Conservation (phyloP, 306 rosid species). For the Alnus glutinosa region DNA sequence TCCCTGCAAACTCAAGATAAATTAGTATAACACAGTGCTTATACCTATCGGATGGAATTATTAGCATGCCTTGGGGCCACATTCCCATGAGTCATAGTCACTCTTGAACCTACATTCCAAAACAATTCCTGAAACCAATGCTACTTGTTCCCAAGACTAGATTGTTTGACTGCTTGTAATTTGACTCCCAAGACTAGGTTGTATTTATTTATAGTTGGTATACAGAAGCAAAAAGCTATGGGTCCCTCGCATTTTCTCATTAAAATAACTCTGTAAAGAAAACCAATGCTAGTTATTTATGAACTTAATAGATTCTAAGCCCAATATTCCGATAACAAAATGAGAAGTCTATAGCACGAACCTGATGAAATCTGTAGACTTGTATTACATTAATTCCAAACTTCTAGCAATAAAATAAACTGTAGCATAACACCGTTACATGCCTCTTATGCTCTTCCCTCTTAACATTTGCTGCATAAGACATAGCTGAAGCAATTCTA, state of each 20-base stretch:
- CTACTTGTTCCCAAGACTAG: background rate
- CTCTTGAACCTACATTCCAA: background rate
- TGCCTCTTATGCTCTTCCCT: background rate
- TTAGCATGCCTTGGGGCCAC: background rate
- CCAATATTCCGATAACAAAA: background rate
- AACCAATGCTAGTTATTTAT: background rate
- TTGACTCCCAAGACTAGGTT: background rate
- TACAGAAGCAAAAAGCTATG: background rate
- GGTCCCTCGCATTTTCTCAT: background rate
- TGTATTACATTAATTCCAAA: background rate
- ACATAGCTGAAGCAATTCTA: background rate
- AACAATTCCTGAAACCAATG: background rate
- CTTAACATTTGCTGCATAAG: background rate
- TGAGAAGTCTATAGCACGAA: background rate
- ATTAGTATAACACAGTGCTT: background rate
- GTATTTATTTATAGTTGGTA: background rate
- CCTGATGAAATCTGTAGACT: background rate
- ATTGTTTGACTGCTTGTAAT: background rate
- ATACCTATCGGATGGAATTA: background rate
- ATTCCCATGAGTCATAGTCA: background rate
- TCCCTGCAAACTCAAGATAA: slow-evolving; percentile 51
- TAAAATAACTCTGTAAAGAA: background rate
- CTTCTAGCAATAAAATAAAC: background rate
- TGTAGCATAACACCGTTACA: background rate
- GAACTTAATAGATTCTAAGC: background rate